phyloP scores from a whole-genome alignment of 352 stramenopile genomes.

The Ophiocytium majus region DNA sequence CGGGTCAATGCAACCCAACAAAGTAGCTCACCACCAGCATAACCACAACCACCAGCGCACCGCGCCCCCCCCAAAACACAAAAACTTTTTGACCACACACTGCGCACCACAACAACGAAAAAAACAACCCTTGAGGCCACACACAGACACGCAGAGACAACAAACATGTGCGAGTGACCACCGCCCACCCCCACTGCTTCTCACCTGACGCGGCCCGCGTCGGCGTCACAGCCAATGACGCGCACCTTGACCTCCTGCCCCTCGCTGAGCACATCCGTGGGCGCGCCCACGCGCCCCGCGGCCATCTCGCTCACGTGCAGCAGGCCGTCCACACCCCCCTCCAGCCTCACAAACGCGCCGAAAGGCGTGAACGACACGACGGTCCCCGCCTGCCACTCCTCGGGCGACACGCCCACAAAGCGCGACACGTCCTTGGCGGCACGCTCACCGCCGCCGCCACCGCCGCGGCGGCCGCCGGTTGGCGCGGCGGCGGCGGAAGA shows the following conservation, averaged over 20 bases:
- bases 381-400: constrained; percentile 42
- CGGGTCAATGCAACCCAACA: no score
- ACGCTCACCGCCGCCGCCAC: not conserved
- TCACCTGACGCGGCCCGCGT: constrained; percentile 17
- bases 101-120: no score
- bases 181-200: no score
- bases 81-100: no score
- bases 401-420: constrained; percentile 18
- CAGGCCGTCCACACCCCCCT: constrained; percentile 43
- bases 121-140: no score
- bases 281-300: constrained; percentile 39
- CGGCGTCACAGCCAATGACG: constrained; percentile 46
- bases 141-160: no score
- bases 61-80: no score
- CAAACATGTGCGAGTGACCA: no score
- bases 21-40: no score
- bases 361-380: constrained; percentile 51
- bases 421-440: constrained; percentile 32
- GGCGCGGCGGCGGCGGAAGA: not conserved
- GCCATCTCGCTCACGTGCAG: constrained; percentile 52
- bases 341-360: constrained; percentile 52
- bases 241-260: constrained; percentile 52
- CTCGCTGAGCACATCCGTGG: constrained; percentile 48
- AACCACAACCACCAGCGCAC: no score
- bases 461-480: not conserved